These are phyloP conservation scores for Mycena polygramma DNA, from an alignment of 768 basidiomycete species.

Conservation along the genomic window DNA sequence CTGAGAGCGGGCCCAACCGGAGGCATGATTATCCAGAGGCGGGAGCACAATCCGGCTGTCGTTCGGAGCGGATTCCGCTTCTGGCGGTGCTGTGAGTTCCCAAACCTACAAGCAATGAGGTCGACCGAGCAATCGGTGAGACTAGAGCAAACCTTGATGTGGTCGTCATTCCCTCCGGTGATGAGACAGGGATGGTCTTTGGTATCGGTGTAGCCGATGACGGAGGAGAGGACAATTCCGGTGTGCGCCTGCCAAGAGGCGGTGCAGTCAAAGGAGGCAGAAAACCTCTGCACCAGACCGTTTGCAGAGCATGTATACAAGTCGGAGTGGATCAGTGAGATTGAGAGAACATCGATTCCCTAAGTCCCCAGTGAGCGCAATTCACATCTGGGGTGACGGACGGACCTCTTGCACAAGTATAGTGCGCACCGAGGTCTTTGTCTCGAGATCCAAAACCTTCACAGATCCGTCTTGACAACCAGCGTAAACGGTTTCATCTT, in stretches of 20 bases:
- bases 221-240: constrained; percentile 86
- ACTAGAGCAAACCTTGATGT: constrained; percentile 74
- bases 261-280: constrained; percentile 86
- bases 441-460: constrained; percentile 92
- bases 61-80: constrained; percentile 33
- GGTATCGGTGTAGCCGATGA: constrained; percentile 58
- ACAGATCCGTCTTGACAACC: constrained; percentile 96
- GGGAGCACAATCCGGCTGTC: constrained; percentile 38
- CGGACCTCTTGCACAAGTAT: constrained; percentile 88
- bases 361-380: constrained; percentile 42
- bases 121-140: background rate
- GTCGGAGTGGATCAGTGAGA: constrained; percentile 77
- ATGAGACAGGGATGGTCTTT: constrained; percentile 59
- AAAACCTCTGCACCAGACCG: constrained; percentile 84
- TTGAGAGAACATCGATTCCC: constrained; percentile 85
- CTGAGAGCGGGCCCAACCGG: constrained; percentile 38
- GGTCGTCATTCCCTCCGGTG: constrained; percentile 89
- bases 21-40: constrained; percentile 36
- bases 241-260: constrained; percentile 87
- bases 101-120: constrained; percentile 58
- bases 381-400: constrained; percentile 10
- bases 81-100: constrained; percentile 58
- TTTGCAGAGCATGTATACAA: constrained; percentile 77
- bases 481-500: constrained; percentile 87
- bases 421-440: constrained; percentile 86